Percentiles rank a stretch among this genome's conserved stretches.
Evolutionary conservation across 2,329 filamentous ascomycete genomes (phyloP).

Genomic region (Fusarium piperis): DNA sequence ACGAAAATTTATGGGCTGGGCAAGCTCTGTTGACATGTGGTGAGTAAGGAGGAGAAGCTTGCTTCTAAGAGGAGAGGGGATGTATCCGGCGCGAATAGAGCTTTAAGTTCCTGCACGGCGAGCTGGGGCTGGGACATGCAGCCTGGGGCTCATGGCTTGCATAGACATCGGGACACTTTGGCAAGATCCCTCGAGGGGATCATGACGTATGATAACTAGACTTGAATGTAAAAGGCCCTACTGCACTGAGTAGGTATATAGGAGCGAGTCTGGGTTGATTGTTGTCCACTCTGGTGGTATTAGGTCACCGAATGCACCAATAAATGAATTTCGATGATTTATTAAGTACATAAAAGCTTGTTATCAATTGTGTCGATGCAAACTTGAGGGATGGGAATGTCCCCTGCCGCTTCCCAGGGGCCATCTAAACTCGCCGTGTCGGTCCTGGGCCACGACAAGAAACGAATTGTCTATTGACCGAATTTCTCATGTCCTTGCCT

Average conservation of each 20-base stretch:
- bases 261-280: background rate
- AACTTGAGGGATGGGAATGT: background rate
- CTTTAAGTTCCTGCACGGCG: background rate
- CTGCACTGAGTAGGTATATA: background rate
- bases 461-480: background rate
- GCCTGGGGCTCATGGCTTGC: background rate
- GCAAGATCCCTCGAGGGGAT: rapidly evolving
- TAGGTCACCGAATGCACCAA: background rate
- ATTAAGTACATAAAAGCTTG: background rate
- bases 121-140: background rate
- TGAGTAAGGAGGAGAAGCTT: background rate
- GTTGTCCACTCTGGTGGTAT: background rate
- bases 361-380: background rate
- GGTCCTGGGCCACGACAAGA: background rate
- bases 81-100: background rate
- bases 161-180: background rate
- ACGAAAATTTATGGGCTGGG: background rate
- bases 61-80: rapidly evolving
- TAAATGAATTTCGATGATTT: rapidly evolving
- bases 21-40: background rate
- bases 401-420: background rate
- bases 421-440: background rate
- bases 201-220: background rate
- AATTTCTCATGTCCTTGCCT: background rate
- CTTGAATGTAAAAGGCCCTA: background rate